phyloP scores from a whole-genome alignment of 2,329 filamentous ascomycete genomes.

The Colletotrichum abscissum region DNA sequence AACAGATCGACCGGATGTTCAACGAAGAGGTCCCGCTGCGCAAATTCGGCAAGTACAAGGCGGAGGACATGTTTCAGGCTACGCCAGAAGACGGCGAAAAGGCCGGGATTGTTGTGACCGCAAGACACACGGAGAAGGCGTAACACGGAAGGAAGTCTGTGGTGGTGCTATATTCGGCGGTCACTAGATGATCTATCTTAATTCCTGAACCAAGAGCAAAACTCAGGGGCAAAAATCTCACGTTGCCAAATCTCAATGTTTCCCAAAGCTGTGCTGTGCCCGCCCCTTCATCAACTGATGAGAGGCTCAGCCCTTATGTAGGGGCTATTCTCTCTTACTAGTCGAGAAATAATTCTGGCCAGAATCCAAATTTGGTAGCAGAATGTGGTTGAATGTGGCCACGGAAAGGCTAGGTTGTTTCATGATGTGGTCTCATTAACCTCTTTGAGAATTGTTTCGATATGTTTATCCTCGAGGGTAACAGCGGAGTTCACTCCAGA shows the following conservation, averaged over 20 bases:
- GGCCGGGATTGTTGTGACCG: neutral
- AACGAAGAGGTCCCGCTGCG: slow-evolving; percentile 34
- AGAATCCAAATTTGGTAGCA: neutral
- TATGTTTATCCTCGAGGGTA: too few relatives aligned
- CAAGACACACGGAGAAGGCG: slow-evolving; percentile 23
- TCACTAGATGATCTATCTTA: neutral
- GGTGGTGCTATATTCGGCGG: neutral
- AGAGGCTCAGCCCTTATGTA: neutral
- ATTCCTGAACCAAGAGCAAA: neutral
- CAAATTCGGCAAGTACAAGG: slow-evolving; percentile 36
- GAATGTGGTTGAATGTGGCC: neutral
- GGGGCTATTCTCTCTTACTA: neutral
- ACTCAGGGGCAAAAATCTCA: neutral
- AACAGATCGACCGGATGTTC: slow-evolving; percentile 41
- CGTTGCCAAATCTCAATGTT: too few relatives aligned
- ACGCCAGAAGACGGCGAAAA: slow-evolving; percentile 1
- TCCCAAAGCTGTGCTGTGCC: neutral
- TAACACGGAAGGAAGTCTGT: neutral
- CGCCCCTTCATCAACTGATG: neutral
- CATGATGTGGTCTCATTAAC: neutral
- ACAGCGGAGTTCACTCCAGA: neutral
- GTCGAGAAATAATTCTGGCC: neutral
- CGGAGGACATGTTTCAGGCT: slow-evolving; percentile 16
- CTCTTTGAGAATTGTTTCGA: neutral
- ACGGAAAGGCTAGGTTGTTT: neutral